Conservation (phyloP, 306 rosid genomes). For the Phaseolus lunatus region DNA sequence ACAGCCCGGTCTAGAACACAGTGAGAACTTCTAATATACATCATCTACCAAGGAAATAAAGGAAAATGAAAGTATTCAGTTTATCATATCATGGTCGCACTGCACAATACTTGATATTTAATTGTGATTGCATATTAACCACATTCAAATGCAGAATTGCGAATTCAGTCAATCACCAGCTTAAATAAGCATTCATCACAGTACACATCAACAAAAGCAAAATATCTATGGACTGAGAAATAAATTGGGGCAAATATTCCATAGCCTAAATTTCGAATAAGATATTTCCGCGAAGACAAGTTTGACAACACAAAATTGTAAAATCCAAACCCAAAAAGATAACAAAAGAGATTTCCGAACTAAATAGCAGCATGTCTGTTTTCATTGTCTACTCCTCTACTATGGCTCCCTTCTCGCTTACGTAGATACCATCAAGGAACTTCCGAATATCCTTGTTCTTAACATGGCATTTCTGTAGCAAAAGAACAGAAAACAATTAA, state of each 20-base stretch:
- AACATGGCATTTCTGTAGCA: conserved; percentile 84
- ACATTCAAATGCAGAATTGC: not conserved
- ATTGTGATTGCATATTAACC: not conserved
- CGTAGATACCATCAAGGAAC: conserved; percentile 89
- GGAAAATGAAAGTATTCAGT: not conserved
- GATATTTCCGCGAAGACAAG: not conserved
- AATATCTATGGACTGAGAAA: too few relatives aligned
- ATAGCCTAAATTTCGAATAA: not conserved
- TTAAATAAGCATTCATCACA: not conserved
- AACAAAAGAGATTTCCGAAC: conserved; percentile 28
- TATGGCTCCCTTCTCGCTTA: conserved; percentile 76
- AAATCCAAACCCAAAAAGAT: conserved; percentile 33
- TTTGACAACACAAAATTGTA: conserved; percentile 44
- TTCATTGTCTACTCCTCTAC: conserved; percentile 54
- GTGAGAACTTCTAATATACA: not conserved
- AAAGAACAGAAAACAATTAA: not conserved
- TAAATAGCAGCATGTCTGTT: conserved; percentile 5
- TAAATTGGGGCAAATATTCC: not conserved
- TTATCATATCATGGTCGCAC: not conserved
- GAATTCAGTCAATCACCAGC: too few relatives aligned
- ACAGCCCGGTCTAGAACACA: not conserved
- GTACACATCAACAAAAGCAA: too few relatives aligned
- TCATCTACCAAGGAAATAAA: not conserved
- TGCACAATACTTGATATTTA: not conserved
- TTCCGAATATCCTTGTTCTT: conserved; percentile 88